Evolutionary conservation across 2,329 filamentous ascomycete genomes (phyloP).

Genomic region (Diaporthe citrichinensis): DNA sequence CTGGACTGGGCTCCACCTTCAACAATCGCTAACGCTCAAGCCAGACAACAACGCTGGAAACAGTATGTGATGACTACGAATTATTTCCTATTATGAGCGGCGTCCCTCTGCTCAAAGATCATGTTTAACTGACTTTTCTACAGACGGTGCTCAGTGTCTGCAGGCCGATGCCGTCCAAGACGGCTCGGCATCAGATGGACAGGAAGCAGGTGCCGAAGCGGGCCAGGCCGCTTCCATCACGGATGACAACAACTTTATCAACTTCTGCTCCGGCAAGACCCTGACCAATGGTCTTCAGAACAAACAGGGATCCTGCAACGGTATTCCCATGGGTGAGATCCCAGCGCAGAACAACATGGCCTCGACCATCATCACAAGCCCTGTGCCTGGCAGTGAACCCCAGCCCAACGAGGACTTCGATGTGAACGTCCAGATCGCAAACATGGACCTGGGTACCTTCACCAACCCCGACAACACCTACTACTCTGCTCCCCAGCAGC

Average conservation of each 20-base stretch:
- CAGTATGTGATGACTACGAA: not conserved
- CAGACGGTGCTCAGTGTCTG: constrained; percentile 53
- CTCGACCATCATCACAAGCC: constrained; percentile 67
- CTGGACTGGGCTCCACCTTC: not conserved
- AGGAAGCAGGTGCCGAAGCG: constrained; percentile 53
- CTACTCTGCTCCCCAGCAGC: constrained; percentile 71
- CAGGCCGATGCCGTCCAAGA: constrained; percentile 50
- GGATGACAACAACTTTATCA: constrained; percentile 74
- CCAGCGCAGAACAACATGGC: constrained; percentile 70
- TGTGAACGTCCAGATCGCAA: constrained; percentile 65
- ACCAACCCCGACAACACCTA: constrained; percentile 73
- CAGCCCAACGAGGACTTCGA: constrained; percentile 64
- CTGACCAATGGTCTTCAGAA: constrained; percentile 74
- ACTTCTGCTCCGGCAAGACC: constrained; percentile 69
- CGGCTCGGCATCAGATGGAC: constrained; percentile 57
- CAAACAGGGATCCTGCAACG: constrained; percentile 73
- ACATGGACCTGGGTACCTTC: constrained; percentile 71
- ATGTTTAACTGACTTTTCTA: constrained; percentile 52
- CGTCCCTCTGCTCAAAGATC: not conserved
- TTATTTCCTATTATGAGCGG: not conserved
- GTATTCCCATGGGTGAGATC: constrained; percentile 74
- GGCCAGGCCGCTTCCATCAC: constrained; percentile 68
- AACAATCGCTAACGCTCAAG: not conserved
- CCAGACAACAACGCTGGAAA: constrained; percentile 14
- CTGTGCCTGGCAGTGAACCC: constrained; percentile 65